Percentiles rank a stretch among this genome's conserved stretches.
Conservation (phyloP, 2,329 filamentous ascomycete genomes). For the Shiraia sp. region DNA sequence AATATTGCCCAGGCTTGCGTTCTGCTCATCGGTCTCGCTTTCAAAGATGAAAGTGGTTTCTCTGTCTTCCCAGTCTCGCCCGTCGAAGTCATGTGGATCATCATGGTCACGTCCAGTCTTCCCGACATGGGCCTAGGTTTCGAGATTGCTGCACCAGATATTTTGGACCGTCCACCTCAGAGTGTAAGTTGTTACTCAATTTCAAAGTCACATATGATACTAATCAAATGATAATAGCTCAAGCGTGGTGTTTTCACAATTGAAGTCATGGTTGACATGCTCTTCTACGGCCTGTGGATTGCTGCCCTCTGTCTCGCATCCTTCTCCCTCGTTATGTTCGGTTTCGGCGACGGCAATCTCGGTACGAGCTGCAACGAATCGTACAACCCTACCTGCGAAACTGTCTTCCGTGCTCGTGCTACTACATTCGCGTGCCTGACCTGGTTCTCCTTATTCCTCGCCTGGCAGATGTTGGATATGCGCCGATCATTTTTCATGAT, state of each 20-base stretch:
- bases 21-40: conserved; percentile 40
- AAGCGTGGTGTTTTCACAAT: conserved; percentile 42
- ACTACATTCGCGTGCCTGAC: conserved; percentile 75
- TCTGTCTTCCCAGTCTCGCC: conserved; percentile 44
- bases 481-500: conserved; percentile 75
- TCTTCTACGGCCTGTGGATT: conserved; percentile 42
- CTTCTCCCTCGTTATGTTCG: conserved; percentile 42
- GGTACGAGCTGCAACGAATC: conserved; percentile 37
- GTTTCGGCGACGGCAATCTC: conserved; percentile 37
- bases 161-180: conserved; percentile 37
- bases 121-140: conserved; percentile 43
- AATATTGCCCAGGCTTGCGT: conserved; percentile 42
- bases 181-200: conserved; percentile 17
- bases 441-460: conserved; percentile 75
- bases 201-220: conserved; percentile 1
- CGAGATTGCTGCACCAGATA: conserved; percentile 40
- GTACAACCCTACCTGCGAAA: conserved; percentile 30
- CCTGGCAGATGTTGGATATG: conserved; percentile 73
- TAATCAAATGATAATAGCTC: conserved; percentile 22
- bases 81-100: conserved; percentile 45
- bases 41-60: conserved; percentile 35
- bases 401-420: conserved; percentile 60
- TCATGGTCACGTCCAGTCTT: conserved; percentile 44
- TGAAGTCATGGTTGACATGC: conserved; percentile 42
- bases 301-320: conserved; percentile 37